Conservation (phyloP, 768 basidiomycete species). For the Clitopilus hobsonii region DNA sequence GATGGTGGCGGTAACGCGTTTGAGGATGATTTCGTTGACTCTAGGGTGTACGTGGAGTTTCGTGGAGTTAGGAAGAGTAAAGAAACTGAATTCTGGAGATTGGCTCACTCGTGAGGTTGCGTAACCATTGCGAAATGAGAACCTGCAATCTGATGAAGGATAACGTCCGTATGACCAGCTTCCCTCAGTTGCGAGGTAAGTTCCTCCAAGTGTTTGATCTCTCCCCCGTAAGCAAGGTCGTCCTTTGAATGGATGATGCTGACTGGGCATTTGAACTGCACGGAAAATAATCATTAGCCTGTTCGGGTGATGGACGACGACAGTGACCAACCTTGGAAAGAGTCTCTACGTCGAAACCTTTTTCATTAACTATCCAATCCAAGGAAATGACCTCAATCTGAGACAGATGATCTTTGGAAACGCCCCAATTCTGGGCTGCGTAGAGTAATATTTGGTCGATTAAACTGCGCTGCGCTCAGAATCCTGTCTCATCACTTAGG, state of each 20-base stretch:
- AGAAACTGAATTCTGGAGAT: neutral
- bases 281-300: too few relatives aligned
- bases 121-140: constrained; percentile 10
- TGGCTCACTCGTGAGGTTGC: constrained; percentile 4
- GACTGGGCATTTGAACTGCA: constrained; percentile 11
- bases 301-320: too few relatives aligned
- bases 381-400: constrained; percentile 4
- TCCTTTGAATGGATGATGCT: constrained; percentile 13
- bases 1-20: neutral
- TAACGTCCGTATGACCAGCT: constrained; percentile 7
- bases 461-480: neutral
- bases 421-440: constrained; percentile 9
- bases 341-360: neutral
- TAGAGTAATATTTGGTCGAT: constrained; percentile 6
- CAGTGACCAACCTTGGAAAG: constrained; percentile 12
- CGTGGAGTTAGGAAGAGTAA: neutral
- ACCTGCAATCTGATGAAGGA: constrained; percentile 9
- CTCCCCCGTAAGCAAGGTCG: constrained; percentile 9
- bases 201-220: constrained; percentile 2
- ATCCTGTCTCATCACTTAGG: too few relatives aligned
- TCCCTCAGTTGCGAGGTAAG: constrained; percentile 5
- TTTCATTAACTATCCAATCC: constrained; percentile 11
- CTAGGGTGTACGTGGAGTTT: neutral
- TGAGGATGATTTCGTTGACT: neutral
- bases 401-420: constrained; percentile 5